Evolutionary conservation across 495 filamentous ascomycete genomes (phyloP), one percentile per base, ranked within the genome.

Genomic region (Penicillium pulvis): DNA sequence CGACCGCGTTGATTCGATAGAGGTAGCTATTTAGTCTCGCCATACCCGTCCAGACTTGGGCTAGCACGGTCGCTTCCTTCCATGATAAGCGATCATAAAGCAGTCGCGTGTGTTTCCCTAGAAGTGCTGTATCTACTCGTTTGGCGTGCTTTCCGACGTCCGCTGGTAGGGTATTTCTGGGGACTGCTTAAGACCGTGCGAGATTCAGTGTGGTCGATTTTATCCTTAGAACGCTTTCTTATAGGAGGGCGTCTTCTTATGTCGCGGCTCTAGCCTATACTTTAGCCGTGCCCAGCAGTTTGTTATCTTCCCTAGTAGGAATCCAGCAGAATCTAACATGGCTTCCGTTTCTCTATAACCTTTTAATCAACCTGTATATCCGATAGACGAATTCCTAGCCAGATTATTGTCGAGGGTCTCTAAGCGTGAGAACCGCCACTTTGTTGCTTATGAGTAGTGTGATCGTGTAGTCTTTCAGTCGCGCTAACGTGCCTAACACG

Each of bases 41-140:
- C 62, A 68, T 70, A 57, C 70, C 70, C 14, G 66, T 76, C 58
- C 66, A 57, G 56, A 74, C 60, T 60, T 74, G 68, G n/a, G 67
- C 70, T 30, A 65, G 56, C 44, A 74, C 64, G n/a, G n/a, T 55
- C 36, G 70, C 71, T 59, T 74, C 62, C 62, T 57, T 66, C 58
- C 60, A 57, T 28, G 62, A 64, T 54, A 71, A 57, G 49, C 50
- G 63, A 62, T 39, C 10, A 66, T 57, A 46, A 2, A 46, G 17
- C n/a, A 20, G 43, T 12, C 23, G 43, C 0, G 43, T 46, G 43
- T 46, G 17, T 54, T 62, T 69, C 6, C 65, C 67, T 59, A 59
- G 69, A 36, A 70, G 69, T 55, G 55, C 64, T 51, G 53, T 51
- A 61, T 71, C 69, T 42, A 73, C 52, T 54, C 57, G 51, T 56